Conservation (phyloP, 2,329 filamentous ascomycete species). For the Lasiodiplodia sp. region DNA sequence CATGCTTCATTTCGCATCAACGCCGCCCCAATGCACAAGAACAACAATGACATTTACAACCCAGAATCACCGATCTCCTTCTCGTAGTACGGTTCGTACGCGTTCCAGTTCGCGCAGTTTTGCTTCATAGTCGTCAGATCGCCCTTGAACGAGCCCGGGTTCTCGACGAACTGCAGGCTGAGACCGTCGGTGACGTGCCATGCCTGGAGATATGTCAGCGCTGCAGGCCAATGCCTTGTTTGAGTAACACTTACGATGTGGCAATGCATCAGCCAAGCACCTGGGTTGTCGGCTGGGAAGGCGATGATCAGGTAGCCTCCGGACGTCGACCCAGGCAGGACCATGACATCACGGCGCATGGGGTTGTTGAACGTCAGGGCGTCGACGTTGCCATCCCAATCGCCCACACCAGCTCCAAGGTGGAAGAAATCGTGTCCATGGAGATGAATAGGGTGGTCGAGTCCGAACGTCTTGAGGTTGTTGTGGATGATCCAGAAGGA, state of each 20-base stretch:
- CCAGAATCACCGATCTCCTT: constrained; percentile 28
- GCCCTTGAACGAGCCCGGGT: constrained; percentile 39
- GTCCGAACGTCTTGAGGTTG: constrained; percentile 37
- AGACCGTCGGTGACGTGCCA: constrained; percentile 52
- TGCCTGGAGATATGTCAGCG: constrained; percentile 31
- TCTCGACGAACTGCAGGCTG: constrained; percentile 61
- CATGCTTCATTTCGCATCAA: not conserved
- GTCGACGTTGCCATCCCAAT: constrained; percentile 44
- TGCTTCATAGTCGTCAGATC: constrained; percentile 36
- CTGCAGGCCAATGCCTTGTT: not conserved
- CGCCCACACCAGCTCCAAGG: constrained; percentile 43
- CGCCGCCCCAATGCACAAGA: constrained; percentile 8
- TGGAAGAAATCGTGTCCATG: constrained; percentile 54
- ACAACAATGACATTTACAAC: constrained; percentile 3
- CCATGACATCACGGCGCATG: constrained; percentile 48
- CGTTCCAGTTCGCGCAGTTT: constrained; percentile 43
- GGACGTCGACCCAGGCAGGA: constrained; percentile 39
- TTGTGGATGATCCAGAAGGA: constrained; percentile 59
- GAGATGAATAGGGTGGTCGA: constrained; percentile 52
- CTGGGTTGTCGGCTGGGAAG: constrained; percentile 62
- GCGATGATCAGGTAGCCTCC: constrained; percentile 59
- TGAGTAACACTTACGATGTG: constrained; percentile 28
- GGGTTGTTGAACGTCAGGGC: constrained; percentile 49
- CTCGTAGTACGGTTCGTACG: constrained; percentile 34
- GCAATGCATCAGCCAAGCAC: constrained; percentile 43